Conservation (phyloP, 1,284 basidiomycete species). For the Naganishia sp. region DNA sequence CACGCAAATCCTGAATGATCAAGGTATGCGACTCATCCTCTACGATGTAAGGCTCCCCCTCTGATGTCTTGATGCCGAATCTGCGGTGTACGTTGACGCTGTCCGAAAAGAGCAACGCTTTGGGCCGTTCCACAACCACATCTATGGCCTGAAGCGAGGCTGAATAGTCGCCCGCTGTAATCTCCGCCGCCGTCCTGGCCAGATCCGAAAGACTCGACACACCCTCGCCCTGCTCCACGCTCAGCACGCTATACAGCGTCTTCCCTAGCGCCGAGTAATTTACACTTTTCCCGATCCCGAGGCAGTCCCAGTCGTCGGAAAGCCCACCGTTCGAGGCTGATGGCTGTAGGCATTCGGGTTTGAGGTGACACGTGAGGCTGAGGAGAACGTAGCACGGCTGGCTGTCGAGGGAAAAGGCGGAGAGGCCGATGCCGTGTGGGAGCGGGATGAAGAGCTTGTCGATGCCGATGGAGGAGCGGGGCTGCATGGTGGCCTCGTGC, state of each 20-base stretch:
- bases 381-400: slow-evolving; percentile 48
- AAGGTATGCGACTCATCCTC: slow-evolving; percentile 29
- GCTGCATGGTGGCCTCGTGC: not conserved
- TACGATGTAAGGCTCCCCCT: not conserved
- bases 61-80: not conserved
- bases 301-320: slow-evolving; percentile 39
- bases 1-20: slow-evolving; percentile 59
- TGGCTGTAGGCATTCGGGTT: slow-evolving; percentile 42
- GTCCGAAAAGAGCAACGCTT: slow-evolving; percentile 42
- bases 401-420: slow-evolving; percentile 47
- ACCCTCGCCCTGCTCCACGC: not conserved
- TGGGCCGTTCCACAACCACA: slow-evolving; percentile 39
- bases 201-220: slow-evolving; percentile 40
- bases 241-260: slow-evolving; percentile 39
- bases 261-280: slow-evolving; percentile 53
- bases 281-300: slow-evolving; percentile 48
- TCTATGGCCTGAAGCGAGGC: slow-evolving; percentile 38
- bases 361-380: slow-evolving; percentile 43
- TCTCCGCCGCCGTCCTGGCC: slow-evolving; percentile 35
- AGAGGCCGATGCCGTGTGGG: slow-evolving; percentile 47
- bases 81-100: slow-evolving; percentile 36
- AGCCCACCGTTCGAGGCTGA: slow-evolving; percentile 17
- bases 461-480: slow-evolving; percentile 37
- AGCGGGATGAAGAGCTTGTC: slow-evolving; percentile 46
- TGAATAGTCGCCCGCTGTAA: slow-evolving; percentile 36